Base-by-base conservation (phyloP, 2,329 filamentous ascomycete genomes). In the Gremmenia infestans region DNA sequence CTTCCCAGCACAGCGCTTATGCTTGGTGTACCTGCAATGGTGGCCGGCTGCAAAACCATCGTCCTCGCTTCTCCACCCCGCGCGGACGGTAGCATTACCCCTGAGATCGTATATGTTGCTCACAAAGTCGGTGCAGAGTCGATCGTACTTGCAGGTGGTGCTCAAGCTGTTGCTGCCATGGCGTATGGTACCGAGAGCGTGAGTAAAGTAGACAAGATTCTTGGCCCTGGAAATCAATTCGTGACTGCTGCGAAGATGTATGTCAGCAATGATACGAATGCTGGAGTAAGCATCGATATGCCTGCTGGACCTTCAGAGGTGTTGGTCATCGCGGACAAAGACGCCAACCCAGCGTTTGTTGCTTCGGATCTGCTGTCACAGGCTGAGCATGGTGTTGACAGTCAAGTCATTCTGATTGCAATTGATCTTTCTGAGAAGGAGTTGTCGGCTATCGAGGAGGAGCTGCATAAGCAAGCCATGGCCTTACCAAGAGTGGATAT, bases 171-270 rank as follows among this genome's bases (percentile, higher is more conserved):
- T 39, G 94, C 93, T 19, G 94, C 94, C 48, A 88, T 99, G 87
- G 94, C 94, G 2, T 99, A 99, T 74, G 94, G 94, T 48, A 99
- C 94, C 0, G 88, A 97, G 73, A 93, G 86, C 65, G 85, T 99
- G 50, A 89, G 80, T 72, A 99, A 99, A 77, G 94, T 99, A 7
- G 94, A 99, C 79, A 99, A 99, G 82, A 97, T 99, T 65, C 83
- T 97, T 12, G 94, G 94, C 0, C 94, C 94, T 2, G 94, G 94
- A 37, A 99, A 99, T 74, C 94, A 97, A 73, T 99, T 97, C 70
- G 94, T 99, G 42, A 99, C 94, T 0, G 94, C 94, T 0, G 94
- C 90, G 52, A 99, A 99, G 82, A 99, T 99, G 94, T 81, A 92
- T 66, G 94, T 99, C 45, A 90, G 88, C 73, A 99, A 99, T 72